phyloP scores from a whole-genome alignment of 306 rosid species.

The Medicago ruthenica region DNA sequence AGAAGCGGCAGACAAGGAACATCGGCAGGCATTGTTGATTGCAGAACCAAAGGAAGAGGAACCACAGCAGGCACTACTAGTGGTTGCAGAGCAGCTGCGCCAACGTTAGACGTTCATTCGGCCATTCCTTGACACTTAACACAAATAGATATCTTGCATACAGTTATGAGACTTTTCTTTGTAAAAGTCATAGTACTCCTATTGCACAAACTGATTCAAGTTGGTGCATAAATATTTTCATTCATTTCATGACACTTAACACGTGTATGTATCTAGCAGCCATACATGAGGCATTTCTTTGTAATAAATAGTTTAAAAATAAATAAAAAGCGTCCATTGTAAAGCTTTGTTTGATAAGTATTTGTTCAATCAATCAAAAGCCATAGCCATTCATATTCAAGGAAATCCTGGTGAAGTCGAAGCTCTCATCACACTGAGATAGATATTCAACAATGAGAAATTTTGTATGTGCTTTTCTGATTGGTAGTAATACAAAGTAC shows the following conservation, averaged over 20 bases:
- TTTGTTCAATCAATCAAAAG: neutral
- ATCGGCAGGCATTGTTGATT: slow-evolving; percentile 50
- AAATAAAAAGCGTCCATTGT: neutral
- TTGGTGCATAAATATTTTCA: slow-evolving; percentile 5
- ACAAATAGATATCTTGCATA: neutral
- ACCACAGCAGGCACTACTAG: slow-evolving; percentile 28
- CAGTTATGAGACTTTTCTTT: neutral
- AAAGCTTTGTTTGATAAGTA: neutral
- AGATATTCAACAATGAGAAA: slow-evolving; percentile 13
- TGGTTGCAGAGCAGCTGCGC: slow-evolving; percentile 35
- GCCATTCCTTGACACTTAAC: slow-evolving; percentile 16
- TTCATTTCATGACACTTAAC: slow-evolving; percentile 27
- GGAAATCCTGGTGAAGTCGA: neutral
- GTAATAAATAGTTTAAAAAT: slow-evolving; percentile 19
- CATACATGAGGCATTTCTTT: slow-evolving; percentile 13
- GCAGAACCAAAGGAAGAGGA: slow-evolving; percentile 40
- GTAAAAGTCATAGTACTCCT: slow-evolving; percentile 19
- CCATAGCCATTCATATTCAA: neutral
- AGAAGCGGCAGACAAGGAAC: slow-evolving; percentile 47
- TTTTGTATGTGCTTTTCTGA: slow-evolving; percentile 13
- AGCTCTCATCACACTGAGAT: neutral
- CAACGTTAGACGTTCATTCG: slow-evolving; percentile 28
- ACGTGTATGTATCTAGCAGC: slow-evolving; percentile 23
- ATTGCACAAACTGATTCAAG: slow-evolving; percentile 34
- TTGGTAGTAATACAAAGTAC: neutral